phyloP scores from a whole-genome alignment of 495 filamentous ascomycete genomes.

The Aspergillus nanangensis region DNA sequence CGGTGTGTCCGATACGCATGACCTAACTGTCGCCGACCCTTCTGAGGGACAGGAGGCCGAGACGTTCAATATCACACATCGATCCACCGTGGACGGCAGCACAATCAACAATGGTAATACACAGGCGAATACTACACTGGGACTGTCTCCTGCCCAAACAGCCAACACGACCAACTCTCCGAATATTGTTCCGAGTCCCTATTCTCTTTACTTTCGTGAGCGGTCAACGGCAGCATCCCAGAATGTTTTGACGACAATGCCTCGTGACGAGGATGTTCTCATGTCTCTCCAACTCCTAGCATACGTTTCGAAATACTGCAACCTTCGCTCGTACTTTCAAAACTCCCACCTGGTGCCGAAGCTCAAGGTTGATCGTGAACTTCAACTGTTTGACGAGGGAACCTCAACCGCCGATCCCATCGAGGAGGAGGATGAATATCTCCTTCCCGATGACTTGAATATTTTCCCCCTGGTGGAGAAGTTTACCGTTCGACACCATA shows the following conservation, averaged over 20 bases:
- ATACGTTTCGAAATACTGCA: conserved; percentile 98
- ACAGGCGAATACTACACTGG: conserved; percentile 58
- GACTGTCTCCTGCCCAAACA: conserved; percentile 73
- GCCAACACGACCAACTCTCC: conserved; percentile 65
- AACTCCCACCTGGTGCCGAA: conserved; percentile 88
- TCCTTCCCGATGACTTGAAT: conserved; percentile 90
- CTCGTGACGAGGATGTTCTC: conserved; percentile 92
- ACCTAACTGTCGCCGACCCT: conserved; percentile 68
- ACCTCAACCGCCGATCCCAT: conserved; percentile 42
- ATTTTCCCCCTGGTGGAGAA: conserved; percentile 98
- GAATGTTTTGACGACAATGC: conserved; percentile 79
- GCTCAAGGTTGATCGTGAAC: conserved; percentile 82
- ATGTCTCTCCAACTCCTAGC: conserved; percentile 98
- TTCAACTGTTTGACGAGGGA: conserved; percentile 73
- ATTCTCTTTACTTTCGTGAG: conserved; percentile 73
- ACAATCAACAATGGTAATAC: conserved; percentile 63
- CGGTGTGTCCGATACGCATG: conserved; percentile 67
- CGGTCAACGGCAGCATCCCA: conserved; percentile 58
- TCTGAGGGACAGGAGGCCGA: conserved; percentile 81
- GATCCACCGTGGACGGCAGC: conserved; percentile 80
- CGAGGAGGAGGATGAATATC: conserved; percentile 82
- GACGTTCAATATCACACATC: conserved; percentile 95
- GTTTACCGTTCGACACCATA: conserved; percentile 92
- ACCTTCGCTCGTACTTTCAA: conserved; percentile 91
- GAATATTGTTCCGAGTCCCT: conserved; percentile 63